phyloP scores from a whole-genome alignment of 257 asterid species.

The Sherardia arvensis region DNA sequence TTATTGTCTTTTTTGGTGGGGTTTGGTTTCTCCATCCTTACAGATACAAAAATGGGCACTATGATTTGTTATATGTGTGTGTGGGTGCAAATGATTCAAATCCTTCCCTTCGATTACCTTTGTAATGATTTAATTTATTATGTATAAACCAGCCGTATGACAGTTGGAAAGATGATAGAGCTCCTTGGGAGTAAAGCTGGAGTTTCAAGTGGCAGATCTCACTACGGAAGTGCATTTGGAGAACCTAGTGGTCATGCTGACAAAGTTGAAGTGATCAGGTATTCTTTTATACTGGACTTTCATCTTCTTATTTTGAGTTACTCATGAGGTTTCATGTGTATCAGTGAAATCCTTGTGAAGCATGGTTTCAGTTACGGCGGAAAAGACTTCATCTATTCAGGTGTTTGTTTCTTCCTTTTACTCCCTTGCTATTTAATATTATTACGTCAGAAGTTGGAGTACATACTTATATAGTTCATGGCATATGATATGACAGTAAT shows the following conservation, averaged over 20 bases:
- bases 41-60: neutral
- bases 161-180: slow-evolving; percentile 97
- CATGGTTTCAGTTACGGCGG: slow-evolving; percentile 94
- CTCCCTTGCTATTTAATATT: too few species aligned
- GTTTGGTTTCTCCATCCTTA: neutral
- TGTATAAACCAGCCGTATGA: slow-evolving; percentile 74
- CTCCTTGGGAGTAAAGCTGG: slow-evolving; percentile 98
- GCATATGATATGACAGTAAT: neutral
- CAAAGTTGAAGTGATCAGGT: slow-evolving; percentile 86
- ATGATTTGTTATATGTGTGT: neutral
- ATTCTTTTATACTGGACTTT: slow-evolving; percentile 13
- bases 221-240: slow-evolving; percentile 97
- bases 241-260: slow-evolving; percentile 99
- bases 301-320: slow-evolving; percentile 13
- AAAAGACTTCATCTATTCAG: slow-evolving; percentile 88
- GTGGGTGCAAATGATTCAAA: neutral
- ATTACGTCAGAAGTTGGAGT: neutral
- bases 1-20: neutral
- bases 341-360: slow-evolving; percentile 86
- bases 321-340: slow-evolving; percentile 15
- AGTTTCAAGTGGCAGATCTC: slow-evolving; percentile 91
- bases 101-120: neutral
- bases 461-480: neutral
- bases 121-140: slow-evolving; percentile 7
- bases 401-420: slow-evolving; percentile 23